Conservation (phyloP, 116 monocot species). For the Iris pallida region DNA sequence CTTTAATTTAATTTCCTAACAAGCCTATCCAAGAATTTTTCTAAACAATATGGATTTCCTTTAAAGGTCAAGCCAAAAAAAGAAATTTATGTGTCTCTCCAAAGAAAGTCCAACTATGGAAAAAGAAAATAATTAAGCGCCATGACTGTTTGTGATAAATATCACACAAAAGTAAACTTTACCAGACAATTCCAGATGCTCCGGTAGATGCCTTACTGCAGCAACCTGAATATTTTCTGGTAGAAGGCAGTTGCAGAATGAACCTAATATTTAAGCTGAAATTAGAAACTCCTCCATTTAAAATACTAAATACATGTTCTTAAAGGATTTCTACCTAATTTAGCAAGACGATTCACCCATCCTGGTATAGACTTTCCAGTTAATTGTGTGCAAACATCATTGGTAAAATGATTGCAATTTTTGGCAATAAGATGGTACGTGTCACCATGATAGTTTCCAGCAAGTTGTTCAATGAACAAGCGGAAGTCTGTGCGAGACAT, state of each 20-base stretch:
- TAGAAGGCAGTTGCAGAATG: slow-evolving; percentile 46
- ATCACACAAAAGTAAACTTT: not conserved
- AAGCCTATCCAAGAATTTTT: not conserved
- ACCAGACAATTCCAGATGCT: slow-evolving; percentile 30
- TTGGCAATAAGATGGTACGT: slow-evolving; percentile 48
- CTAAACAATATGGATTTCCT: not conserved
- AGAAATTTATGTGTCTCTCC: not conserved
- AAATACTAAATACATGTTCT: not conserved
- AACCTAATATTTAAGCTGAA: slow-evolving; percentile 27
- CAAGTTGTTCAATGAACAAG: slow-evolving; percentile 37
- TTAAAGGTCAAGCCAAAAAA: not conserved
- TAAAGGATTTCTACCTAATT: slow-evolving; percentile 27
- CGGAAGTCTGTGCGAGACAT: slow-evolving; percentile 40
- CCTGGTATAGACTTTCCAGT: slow-evolving; percentile 49
- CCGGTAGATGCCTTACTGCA: slow-evolving; percentile 40
- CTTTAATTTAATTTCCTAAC: not conserved
- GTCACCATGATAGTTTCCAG: slow-evolving; percentile 43
- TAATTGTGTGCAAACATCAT: slow-evolving; percentile 36
- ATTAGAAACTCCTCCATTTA: not conserved
- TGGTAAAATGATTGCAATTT: slow-evolving; percentile 60
- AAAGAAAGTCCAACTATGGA: not conserved
- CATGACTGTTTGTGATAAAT: not conserved
- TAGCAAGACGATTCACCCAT: slow-evolving; percentile 54
- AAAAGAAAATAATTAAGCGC: not conserved
- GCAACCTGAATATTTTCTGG: slow-evolving; percentile 48